These are phyloP conservation scores for Beta lomatogona DNA, from an alignment of 179 eudicot species.

Conservation along the genomic window DNA sequence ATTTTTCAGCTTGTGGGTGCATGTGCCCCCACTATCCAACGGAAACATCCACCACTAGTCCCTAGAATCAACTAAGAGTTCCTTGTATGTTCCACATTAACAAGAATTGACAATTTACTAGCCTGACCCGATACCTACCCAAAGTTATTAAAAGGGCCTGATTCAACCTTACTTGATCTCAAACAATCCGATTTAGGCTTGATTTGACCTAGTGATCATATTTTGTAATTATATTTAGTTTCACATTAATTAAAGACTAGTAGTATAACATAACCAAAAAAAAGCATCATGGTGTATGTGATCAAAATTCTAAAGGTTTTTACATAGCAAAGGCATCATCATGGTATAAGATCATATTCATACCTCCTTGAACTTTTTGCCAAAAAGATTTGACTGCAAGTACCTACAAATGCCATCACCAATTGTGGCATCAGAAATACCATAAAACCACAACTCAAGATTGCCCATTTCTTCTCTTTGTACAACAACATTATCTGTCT, in stretches of 20 bases:
- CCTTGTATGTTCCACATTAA: background rate
- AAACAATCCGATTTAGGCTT: too few species aligned
- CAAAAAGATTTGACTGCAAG: slow-evolving; percentile 63
- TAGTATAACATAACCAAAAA: too few species aligned
- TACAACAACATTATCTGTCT: slow-evolving; percentile 49
- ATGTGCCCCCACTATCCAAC: too few species aligned
- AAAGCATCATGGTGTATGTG: too few species aligned
- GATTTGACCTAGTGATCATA: too few species aligned
- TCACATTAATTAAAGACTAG: too few species aligned
- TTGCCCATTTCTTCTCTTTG: slow-evolving; percentile 63
- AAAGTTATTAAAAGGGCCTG: background rate
- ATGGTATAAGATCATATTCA: background rate
- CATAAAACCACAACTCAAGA: slow-evolving; percentile 65
- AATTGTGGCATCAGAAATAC: slow-evolving; percentile 47
- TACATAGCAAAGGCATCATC: background rate
- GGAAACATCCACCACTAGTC: too few species aligned
- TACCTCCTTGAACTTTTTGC: slow-evolving; percentile 59
- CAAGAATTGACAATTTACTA: background rate
- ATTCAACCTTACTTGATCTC: too few species aligned
- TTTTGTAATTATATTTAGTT: too few species aligned
- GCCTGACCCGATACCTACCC: background rate
- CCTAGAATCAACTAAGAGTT: background rate
- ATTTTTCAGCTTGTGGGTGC: too few species aligned
- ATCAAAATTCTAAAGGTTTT: background rate
- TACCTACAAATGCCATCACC: slow-evolving; percentile 46